A percentile compares a stretch with the other conserved stretches of the same genome.
Evolutionary conservation across 2,329 filamentous ascomycete genomes (phyloP).

Genomic region (Aspergillus oerlinghausenensis): DNA sequence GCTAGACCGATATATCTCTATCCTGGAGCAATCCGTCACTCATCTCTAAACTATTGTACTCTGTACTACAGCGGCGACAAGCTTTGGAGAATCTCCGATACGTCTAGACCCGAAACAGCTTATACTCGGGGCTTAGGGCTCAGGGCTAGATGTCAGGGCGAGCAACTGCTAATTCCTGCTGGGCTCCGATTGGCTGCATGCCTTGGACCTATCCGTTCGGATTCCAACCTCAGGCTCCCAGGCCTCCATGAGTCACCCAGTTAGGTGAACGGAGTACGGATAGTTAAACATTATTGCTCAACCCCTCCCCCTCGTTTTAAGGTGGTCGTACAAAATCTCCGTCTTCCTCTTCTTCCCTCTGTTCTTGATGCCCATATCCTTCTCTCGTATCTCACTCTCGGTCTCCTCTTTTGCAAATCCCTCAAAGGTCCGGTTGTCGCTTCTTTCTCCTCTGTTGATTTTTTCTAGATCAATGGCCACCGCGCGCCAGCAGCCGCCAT

Average conservation of each 20-base stretch:
- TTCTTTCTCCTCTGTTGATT: slow-evolving; percentile 11
- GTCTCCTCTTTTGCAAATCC: slow-evolving; percentile 10
- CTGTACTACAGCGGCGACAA: slow-evolving; percentile 2
- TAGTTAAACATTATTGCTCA: slow-evolving; percentile 15
- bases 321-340: neutral
- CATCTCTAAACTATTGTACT: slow-evolving; percentile 1
- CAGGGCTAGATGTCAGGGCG: slow-evolving; percentile 8
- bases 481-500: slow-evolving; percentile 41
- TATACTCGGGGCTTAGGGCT: slow-evolving; percentile 22
- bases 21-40: slow-evolving; percentile 7
- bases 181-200: slow-evolving; percentile 2
- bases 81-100: slow-evolving; percentile 7
- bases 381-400: slow-evolving; percentile 9
- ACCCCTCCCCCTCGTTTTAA: slow-evolving; percentile 5
- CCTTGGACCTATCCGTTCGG: neutral
- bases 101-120: neutral
- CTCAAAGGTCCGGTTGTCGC: slow-evolving; percentile 12
- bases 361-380: slow-evolving; percentile 23
- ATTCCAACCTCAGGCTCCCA: slow-evolving; percentile 1
- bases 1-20: slow-evolving; percentile 1
- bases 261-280: neutral
- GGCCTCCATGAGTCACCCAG: slow-evolving; percentile 4
- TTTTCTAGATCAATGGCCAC: slow-evolving; percentile 24
- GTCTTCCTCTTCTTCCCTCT: slow-evolving; percentile 13
- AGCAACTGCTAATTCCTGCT: neutral